A percentile compares a stretch with the other conserved stretches of the same genome.
Evolutionary conservation across 805 yeast species (phyloP).

Genomic region (Ogataea ramenticola): DNA sequence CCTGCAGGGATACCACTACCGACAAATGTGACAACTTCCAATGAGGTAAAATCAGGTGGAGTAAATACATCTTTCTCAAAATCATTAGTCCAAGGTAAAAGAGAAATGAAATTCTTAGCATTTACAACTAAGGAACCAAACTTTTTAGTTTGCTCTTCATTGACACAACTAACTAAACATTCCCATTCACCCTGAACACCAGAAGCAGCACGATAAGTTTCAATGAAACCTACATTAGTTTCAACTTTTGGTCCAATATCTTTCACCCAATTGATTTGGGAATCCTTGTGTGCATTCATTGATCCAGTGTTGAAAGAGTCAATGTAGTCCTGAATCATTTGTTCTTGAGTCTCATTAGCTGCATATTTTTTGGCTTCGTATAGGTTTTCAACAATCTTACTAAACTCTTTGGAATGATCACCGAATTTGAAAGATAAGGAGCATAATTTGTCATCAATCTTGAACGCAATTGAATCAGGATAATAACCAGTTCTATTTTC

Average conservation of each 20-base stretch:
- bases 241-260: slow-evolving; percentile 74
- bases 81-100: slow-evolving; percentile 70
- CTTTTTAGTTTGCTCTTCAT: slow-evolving; percentile 77
- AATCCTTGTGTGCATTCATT: slow-evolving; percentile 75
- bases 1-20: slow-evolving; percentile 93
- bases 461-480: slow-evolving; percentile 37
- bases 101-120: slow-evolving; percentile 57
- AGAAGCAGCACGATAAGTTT: slow-evolving; percentile 87
- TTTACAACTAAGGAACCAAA: slow-evolving; percentile 61
- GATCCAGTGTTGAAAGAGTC: slow-evolving; percentile 75
- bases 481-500: slow-evolving; percentile 48
- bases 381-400: slow-evolving; percentile 47
- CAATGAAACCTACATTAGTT: slow-evolving; percentile 85
- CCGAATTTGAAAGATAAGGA: slow-evolving; percentile 59
- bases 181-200: slow-evolving; percentile 95
- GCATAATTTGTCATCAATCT: slow-evolving; percentile 33
- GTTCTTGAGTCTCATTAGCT: slow-evolving; percentile 65
- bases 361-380: slow-evolving; percentile 51
- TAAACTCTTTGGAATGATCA: slow-evolving; percentile 66
- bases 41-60: slow-evolving; percentile 88
- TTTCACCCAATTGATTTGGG: slow-evolving; percentile 84
- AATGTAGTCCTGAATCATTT: slow-evolving; percentile 60
- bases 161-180: slow-evolving; percentile 84
- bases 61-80: slow-evolving; percentile 82
- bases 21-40: slow-evolving; percentile 84